Evolutionary conservation across 2,329 filamentous ascomycete species (phyloP), one percentile per base, ranked within the genome.

Genomic region (Mollisia scopiformis): DNA sequence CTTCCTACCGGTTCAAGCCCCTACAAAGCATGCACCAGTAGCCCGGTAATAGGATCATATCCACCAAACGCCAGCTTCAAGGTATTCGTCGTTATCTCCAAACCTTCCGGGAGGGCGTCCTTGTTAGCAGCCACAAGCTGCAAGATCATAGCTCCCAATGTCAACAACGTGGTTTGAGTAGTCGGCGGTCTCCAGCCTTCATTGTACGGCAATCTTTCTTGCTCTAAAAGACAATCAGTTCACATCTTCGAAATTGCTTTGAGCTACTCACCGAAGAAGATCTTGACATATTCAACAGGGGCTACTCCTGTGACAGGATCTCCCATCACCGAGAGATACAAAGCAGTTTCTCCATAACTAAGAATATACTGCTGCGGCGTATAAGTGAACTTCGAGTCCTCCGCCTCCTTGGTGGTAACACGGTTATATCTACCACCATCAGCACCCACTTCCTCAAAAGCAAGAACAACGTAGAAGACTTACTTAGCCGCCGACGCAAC

Each of bases 241-340:
- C 13, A 46, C 6, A 50, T 31, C 25, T 11, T 50, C 3, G 19
- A 31, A 6, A 21, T 5, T n/a, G 6, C n/a, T 8, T 59, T 16
- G 4, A 30, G 31, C 14, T n/a, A 41, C 53, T 16, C 39, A 60
- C 58, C 56, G 55, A 77, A 76, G 60, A 76, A 65, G 13, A 62
- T 68, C 25, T 68, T 69, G 11, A 76, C 69, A 63, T 71, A 76
- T 31, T 75, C 69, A 23, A 76, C 37, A 1, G 69, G 68, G 2
- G 74, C 72, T 27, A 73, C 67, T 13, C 74, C 75, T 10, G 65
- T 70, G 8, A 65, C 55, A 27, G 69, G 71, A 59, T 74, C 67
- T 33, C 74, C 71, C 70, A 77, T 74, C 2, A 71, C 67, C 31
- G 72, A 71, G 30, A 77, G 62, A 54, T 74, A 77, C n/a, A 77